Evolutionary conservation across 108 stramenopile species (phyloP).

Genomic region (Conticribra weissflogii): DNA sequence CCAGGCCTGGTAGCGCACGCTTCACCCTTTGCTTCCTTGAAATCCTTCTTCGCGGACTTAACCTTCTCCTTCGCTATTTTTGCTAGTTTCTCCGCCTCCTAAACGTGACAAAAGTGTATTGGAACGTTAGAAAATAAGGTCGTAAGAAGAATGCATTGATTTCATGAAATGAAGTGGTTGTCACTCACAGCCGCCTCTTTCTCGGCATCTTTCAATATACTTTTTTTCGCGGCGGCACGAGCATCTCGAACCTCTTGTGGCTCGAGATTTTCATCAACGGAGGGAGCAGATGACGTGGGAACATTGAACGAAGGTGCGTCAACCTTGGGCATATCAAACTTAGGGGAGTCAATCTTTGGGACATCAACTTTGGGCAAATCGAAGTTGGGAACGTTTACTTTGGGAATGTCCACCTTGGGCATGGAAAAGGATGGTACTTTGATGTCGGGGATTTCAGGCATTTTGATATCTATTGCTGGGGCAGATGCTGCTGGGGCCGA

Average conservation of each 20-base stretch:
- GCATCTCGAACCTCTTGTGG: conserved; percentile 81
- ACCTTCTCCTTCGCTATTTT: conserved; percentile 56
- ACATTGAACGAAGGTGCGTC: conserved; percentile 48
- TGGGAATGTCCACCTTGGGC: conserved; percentile 54
- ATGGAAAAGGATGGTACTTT: conserved; percentile 35
- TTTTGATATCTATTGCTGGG: conserved; percentile 6
- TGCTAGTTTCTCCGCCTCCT: conserved; percentile 57
- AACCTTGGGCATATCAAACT: conserved; percentile 40
- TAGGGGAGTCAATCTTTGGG: conserved; percentile 48
- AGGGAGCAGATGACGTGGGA: conserved; percentile 33
- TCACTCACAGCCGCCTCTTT: conserved; percentile 55
- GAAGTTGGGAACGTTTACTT: conserved; percentile 44
- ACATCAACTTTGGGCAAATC: conserved; percentile 56
- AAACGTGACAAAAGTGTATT: neutral
- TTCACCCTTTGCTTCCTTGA: conserved; percentile 76
- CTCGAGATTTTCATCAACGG: conserved; percentile 43
- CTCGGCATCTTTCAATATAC: conserved; percentile 65
- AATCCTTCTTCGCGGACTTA: conserved; percentile 71
- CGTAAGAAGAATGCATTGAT: conserved; percentile 6
- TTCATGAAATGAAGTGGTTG: neutral
- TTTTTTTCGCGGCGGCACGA: conserved; percentile 59
- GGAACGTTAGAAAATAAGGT: conserved; percentile 18
- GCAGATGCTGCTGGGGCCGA: conserved; percentile 8
- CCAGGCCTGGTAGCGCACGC: conserved; percentile 82
- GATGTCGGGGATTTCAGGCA: conserved; percentile 51